These are phyloP conservation scores for Excoecaria agallocha DNA, from an alignment of 345 rosid genomes.

Conservation along the genomic window DNA sequence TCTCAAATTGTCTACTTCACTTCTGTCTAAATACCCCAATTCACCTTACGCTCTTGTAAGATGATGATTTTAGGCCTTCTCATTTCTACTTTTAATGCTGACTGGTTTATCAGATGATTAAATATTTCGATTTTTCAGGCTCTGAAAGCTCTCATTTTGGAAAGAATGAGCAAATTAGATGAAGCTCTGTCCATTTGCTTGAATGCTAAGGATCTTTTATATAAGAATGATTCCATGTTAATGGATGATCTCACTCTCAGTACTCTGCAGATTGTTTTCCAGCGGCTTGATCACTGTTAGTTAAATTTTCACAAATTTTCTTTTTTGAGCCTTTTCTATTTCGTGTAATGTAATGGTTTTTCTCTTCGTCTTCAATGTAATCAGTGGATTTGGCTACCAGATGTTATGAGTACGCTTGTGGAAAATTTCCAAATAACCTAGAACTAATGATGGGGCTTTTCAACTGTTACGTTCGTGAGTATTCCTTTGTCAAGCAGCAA, in stretches of 20 bases:
- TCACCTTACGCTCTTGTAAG: conserved; percentile 91
- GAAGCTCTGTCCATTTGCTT: conserved; percentile 68
- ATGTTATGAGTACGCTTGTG: conserved; percentile 85
- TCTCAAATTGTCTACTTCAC: conserved; percentile 68
- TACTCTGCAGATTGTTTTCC: conserved; percentile 85
- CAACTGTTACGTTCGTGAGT: conserved; percentile 91
- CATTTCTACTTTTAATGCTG: not conserved
- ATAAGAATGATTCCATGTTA: conserved; percentile 61
- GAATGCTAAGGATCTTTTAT: conserved; percentile 70
- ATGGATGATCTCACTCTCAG: conserved; percentile 98
- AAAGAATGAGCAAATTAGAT: conserved; percentile 84
- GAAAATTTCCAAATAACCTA: conserved; percentile 69
- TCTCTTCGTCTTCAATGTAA: conserved; percentile 1
- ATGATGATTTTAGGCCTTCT: not conserved
- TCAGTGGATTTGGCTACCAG: conserved; percentile 93
- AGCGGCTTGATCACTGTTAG: conserved; percentile 91
- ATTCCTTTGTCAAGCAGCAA: conserved; percentile 93
- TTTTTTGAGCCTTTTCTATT: not conserved
- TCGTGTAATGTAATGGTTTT: not conserved
- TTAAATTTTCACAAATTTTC: not conserved
- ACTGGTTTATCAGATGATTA: not conserved
- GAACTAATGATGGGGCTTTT: conserved; percentile 97
- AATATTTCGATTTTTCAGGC: conserved; percentile 43
- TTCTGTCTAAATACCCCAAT: conserved; percentile 76
- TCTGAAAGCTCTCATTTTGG: conserved; percentile 76